phyloP scores from a whole-genome alignment of 2,329 filamentous ascomycete genomes.

The Colletotrichum tabaci region DNA sequence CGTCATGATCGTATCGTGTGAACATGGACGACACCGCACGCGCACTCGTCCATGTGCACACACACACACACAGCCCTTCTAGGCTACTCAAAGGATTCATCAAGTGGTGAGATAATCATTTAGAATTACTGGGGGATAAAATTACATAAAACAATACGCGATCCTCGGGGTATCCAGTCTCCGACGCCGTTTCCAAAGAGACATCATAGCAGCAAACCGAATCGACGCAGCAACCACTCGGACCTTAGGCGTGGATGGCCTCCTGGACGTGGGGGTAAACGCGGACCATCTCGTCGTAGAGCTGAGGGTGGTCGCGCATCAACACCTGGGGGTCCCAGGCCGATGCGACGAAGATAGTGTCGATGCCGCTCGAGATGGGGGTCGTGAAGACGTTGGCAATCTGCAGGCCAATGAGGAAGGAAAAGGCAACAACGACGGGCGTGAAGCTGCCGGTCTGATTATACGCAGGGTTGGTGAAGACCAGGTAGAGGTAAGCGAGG shows the following conservation, averaged over 20 bases:
- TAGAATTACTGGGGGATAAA: not conserved
- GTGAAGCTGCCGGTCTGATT: slow-evolving; percentile 79
- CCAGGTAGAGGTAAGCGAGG: slow-evolving; percentile 88
- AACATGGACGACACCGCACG: not conserved
- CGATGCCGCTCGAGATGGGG: slow-evolving; percentile 88
- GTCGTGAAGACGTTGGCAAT: slow-evolving; percentile 92
- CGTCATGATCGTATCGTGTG: too few species aligned
- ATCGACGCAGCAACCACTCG: too few species aligned
- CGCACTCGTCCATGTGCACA: not conserved
- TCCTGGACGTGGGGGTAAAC: slow-evolving; percentile 89
- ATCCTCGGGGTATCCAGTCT: slow-evolving; percentile 23
- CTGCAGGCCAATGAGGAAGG: slow-evolving; percentile 92
- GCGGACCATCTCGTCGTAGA: slow-evolving; percentile 83
- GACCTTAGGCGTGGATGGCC: slow-evolving; percentile 76
- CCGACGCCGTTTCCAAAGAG: not conserved
- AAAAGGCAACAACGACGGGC: slow-evolving; percentile 83
- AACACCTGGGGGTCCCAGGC: slow-evolving; percentile 81
- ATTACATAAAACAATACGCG: not conserved
- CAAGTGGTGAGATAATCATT: not conserved
- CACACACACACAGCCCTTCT: not conserved
- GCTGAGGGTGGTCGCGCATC: slow-evolving; percentile 83
- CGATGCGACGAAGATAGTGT: slow-evolving; percentile 89
- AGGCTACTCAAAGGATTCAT: too few species aligned
- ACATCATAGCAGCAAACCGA: not conserved
- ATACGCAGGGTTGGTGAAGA: slow-evolving; percentile 85